Base-by-base conservation (phyloP, 371 early-diverging fungal genomes). In the Haplosporangium sp. region DNA sequence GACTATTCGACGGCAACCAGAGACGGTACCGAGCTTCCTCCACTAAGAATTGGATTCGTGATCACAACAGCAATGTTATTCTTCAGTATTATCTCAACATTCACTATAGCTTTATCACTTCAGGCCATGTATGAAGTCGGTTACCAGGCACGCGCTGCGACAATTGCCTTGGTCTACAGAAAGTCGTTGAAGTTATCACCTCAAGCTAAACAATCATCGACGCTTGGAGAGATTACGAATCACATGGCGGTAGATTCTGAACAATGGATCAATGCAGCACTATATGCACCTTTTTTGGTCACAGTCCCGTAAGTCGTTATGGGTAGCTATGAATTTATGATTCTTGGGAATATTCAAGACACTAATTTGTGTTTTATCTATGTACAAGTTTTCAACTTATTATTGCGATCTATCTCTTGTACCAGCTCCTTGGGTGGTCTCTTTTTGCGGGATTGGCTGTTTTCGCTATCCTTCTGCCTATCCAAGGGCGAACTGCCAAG, bases 141-240 rank as follows among this genome's bases (percentile, higher is more conserved):
- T 2, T 53, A 66, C 45, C 15, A 64, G 38, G 71, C 95, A 2
- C 92, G 95, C 53, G 88, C 94, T 53, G 96, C 95, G 13, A 82
- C 95, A 56, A 90, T 94, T n/a, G 92, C 96, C 0, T 88, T 95
- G 19, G 91, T 98, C 44, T 98, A 97, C 82, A 89, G 90, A 77
- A 98, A 98, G 83, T 86, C 95, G 0, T 75, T 96, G 69, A 83
- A 86, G 3, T 88, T 98, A 9, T 94, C 95, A 37, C 95, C 92
- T 73, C 83, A 86, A 8, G 89, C 94, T 45, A 89, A 95, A 4
- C 95, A 95, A 78, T 86, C 85, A 55, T 92, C 89, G n/a, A 95
- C 96, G 19, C 88, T 85, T 9, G 77, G 86, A 5, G 83, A 93
- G 73, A 96, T 97, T 70, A 94, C 94, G 27, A 98, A 97, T 69